phyloP scores from a whole-genome alignment of 192 early-diverging fungal genomes.

The Backusella australiensis region DNA sequence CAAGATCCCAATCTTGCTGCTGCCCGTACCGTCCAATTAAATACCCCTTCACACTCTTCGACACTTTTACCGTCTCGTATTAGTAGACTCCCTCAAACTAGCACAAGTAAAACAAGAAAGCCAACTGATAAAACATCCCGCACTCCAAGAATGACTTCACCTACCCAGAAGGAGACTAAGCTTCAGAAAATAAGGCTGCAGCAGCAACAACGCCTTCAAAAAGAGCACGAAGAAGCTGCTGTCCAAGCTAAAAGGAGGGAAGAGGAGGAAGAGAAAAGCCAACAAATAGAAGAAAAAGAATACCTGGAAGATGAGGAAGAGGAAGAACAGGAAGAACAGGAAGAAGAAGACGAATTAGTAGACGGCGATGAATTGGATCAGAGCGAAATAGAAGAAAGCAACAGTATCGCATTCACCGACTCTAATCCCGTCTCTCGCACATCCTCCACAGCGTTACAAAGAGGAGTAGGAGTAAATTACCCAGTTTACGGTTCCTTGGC shows the following conservation, averaged over 20 bases:
- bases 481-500: constrained; percentile 19
- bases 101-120: constrained; percentile 9
- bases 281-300: constrained; percentile 3
- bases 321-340: constrained; percentile 29
- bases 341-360: constrained; percentile 30
- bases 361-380: neutral
- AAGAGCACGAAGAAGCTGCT: constrained; percentile 21
- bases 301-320: constrained; percentile 13
- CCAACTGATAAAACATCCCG: constrained; percentile 6
- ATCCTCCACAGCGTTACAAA: constrained; percentile 6
- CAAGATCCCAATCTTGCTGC: constrained; percentile 22
- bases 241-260: constrained; percentile 12
- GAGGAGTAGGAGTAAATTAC: neutral
- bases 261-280: constrained; percentile 13
- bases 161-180: constrained; percentile 6
- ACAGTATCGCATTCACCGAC: neutral
- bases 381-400: neutral
- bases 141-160: constrained; percentile 6
- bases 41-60: constrained; percentile 22
- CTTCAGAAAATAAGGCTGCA: constrained; percentile 20
- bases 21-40: constrained; percentile 21
- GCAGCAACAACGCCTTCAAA: constrained; percentile 10
- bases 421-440: neutral
- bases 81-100: constrained; percentile 11
- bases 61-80: constrained; percentile 28